A percentile compares a stretch with the other conserved stretches of the same genome.
These are phyloP conservation scores for Pichia sorboxylosa DNA, from an alignment of 1,139 yeast genomes.

Conservation along the genomic window DNA sequence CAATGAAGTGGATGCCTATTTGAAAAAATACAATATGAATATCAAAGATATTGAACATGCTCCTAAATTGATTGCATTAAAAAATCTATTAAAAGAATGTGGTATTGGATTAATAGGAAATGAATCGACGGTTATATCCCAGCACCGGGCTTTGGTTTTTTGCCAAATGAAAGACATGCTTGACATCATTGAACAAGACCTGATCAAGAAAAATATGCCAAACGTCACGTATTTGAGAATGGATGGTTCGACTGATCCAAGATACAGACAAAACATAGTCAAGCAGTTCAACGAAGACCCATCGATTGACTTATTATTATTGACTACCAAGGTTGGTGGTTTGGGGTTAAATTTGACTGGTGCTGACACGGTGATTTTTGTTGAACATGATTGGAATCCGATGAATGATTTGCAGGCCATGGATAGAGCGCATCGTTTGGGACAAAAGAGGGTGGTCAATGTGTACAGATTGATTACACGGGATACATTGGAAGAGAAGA, in stretches of 20 bases:
- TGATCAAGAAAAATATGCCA: conserved; percentile 76
- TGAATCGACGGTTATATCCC: conserved; percentile 69
- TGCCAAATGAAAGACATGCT: conserved; percentile 97
- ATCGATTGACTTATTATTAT: conserved; percentile 79
- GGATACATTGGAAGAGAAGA: conserved; percentile 89
- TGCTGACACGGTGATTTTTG: conserved; percentile 96
- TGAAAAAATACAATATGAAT: conserved; percentile 47
- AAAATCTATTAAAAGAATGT: conserved; percentile 76
- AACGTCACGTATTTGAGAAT: conserved; percentile 88
- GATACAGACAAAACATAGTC: conserved; percentile 85
- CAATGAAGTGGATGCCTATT: conserved; percentile 46
- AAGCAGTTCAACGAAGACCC: conserved; percentile 92
- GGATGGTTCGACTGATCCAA: conserved; percentile 91
- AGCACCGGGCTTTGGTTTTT: conserved; percentile 89
- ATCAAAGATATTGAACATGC: conserved; percentile 72
- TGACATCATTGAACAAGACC: conserved; percentile 87
- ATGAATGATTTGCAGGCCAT: conserved; percentile 99
- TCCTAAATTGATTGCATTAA: conserved; percentile 78
- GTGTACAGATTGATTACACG: conserved; percentile 81
- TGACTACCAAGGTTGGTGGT: conserved; percentile 98
- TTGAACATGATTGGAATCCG: conserved; percentile 99
- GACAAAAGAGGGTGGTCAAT: conserved; percentile 79
- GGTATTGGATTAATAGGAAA: conserved; percentile 59
- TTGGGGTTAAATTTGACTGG: conserved; percentile 94
- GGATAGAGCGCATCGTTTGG: conserved; percentile 98